phyloP scores from a whole-genome alignment of 768 basidiomycete genomes.

The Rhodotorula taiwanensis region DNA sequence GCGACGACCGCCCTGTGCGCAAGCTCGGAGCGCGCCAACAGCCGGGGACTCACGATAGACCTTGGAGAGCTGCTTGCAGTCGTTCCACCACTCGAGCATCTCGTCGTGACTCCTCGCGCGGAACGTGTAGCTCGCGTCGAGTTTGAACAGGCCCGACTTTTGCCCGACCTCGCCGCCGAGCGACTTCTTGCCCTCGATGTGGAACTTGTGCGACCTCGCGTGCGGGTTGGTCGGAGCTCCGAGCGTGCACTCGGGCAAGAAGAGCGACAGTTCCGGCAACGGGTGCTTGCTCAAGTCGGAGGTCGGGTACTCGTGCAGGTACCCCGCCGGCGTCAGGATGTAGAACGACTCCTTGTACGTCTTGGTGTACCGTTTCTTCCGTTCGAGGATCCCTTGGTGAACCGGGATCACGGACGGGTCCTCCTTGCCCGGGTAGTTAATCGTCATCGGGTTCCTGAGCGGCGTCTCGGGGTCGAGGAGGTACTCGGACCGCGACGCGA shows the following conservation, averaged over 20 bases:
- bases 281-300: constrained; percentile 59
- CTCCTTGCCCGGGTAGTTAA: constrained; percentile 83
- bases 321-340: constrained; percentile 90
- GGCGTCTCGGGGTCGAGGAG: constrained; percentile 95
- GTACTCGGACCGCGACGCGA: constrained; percentile 86
- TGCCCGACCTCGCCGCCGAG: constrained; percentile 46
- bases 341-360: constrained; percentile 61
- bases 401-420: constrained; percentile 78
- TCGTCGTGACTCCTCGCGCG: constrained; percentile 81
- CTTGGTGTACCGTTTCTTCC: constrained; percentile 86
- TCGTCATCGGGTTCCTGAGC: constrained; percentile 62
- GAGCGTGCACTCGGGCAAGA: constrained; percentile 90
- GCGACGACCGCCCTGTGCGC: too few relatives aligned
- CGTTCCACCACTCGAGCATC: constrained; percentile 99
- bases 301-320: constrained; percentile 81
- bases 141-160: constrained; percentile 44
- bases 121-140: constrained; percentile 71
- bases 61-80: constrained; percentile 51
- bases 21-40: too few relatives aligned
- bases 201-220: constrained; percentile 83
- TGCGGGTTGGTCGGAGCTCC: constrained; percentile 69
- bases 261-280: constrained; percentile 71
- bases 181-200: constrained; percentile 85
- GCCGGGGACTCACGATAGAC: constrained; percentile 42
- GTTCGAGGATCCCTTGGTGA: constrained; percentile 81